Percentiles rank a stretch among this genome's conserved stretches.
phyloP scores from a whole-genome alignment of 2,329 filamentous ascomycete species.

The Metarhizium anisopliae region DNA sequence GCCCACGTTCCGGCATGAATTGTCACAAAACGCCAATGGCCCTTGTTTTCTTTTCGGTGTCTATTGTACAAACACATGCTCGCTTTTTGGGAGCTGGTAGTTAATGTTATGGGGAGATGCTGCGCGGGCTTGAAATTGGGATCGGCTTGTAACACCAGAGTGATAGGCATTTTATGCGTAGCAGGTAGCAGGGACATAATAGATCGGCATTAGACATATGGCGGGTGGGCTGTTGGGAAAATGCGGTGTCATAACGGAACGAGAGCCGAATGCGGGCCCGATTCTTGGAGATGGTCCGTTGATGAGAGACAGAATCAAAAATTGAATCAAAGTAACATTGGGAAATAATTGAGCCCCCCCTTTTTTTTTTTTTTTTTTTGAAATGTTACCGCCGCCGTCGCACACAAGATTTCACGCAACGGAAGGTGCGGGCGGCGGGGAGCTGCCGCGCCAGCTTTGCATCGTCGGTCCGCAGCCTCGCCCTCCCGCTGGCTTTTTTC shows the following conservation, averaged over 20 bases:
- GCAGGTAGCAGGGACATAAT: neutral
- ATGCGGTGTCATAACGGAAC: neutral
- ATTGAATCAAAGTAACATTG: neutral
- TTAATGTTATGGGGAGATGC: neutral
- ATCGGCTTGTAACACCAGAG: slow-evolving; percentile 1
- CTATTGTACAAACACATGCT: neutral
- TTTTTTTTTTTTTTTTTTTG: neutral
- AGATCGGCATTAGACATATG: slow-evolving; percentile 2
- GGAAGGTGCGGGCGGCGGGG: neutral
- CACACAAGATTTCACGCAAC: neutral
- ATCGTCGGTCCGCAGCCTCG: neutral
- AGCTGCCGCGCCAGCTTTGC: neutral
- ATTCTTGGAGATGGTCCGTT: neutral
- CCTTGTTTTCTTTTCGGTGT: neutral
- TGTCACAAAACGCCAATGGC: neutral
- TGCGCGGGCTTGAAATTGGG: neutral
- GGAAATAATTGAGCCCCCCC: neutral
- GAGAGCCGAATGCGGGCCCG: neutral
- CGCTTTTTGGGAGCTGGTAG: neutral
- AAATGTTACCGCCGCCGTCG: no score
- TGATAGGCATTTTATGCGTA: neutral
- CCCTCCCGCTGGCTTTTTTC: neutral
- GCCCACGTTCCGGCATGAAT: neutral
- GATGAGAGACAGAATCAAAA: neutral
- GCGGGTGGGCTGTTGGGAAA: neutral